Conservation (phyloP, 2,329 filamentous ascomycete genomes). For the Paecilomyces sp. region DNA sequence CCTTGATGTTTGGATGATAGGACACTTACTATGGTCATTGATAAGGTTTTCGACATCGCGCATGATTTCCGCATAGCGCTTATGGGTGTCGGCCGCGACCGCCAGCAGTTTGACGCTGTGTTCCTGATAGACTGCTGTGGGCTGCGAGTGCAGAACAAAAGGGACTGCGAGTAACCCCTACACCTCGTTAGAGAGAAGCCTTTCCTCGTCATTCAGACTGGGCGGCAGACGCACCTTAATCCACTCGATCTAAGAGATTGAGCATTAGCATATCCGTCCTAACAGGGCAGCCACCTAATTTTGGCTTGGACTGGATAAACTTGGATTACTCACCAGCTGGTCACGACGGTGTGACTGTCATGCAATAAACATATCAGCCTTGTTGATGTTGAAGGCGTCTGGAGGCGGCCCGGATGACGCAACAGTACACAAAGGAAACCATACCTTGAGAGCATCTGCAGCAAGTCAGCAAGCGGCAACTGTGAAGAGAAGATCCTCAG, state of each 20-base stretch:
- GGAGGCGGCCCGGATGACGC: neutral
- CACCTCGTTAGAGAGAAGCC: neutral
- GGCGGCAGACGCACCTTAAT: conserved; percentile 57
- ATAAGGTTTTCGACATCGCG: conserved; percentile 87
- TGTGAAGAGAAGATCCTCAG: neutral
- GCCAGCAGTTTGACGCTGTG: conserved; percentile 56
- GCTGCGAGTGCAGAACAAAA: conserved; percentile 93
- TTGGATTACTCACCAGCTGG: conserved; percentile 58
- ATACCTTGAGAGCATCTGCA: conserved; percentile 58
- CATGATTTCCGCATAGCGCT: conserved; percentile 92
- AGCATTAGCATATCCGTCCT: neutral
- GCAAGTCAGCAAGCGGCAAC: neutral
- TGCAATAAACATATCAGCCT: conserved; percentile 26
- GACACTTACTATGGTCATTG: conserved; percentile 72
- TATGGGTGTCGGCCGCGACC: conserved; percentile 73
- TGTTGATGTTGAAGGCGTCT: conserved; percentile 6
- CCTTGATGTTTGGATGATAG: neutral
- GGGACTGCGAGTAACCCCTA: conserved; percentile 79
- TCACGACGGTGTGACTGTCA: conserved; percentile 82
- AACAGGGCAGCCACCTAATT: neutral
- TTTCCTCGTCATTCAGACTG: neutral
- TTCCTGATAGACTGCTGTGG: conserved; percentile 74
- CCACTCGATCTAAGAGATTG: conserved; percentile 66
- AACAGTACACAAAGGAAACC: conserved; percentile 10
- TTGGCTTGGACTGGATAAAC: neutral